A percentile compares a stretch with the other conserved stretches of the same genome.
Evolutionary conservation across 768 basidiomycete genomes (phyloP).

Genomic region (Rickenella mellea): DNA sequence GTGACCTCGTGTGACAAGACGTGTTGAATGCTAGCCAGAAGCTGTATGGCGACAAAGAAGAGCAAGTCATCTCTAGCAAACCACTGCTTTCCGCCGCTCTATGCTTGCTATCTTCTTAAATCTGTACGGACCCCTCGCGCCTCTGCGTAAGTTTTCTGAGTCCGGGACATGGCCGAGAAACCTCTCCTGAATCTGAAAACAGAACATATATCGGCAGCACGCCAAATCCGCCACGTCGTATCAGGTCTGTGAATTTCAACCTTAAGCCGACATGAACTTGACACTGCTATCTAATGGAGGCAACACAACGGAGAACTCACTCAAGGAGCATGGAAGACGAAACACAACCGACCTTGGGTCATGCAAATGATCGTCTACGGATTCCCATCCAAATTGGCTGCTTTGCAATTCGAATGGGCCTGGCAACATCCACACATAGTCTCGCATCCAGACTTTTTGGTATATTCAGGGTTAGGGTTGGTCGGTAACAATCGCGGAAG

Average conservation of each 20-base stretch:
- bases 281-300: conserved; percentile 20
- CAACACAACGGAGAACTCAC: conserved; percentile 77
- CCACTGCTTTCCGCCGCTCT: conserved; percentile 56
- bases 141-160: conserved; percentile 24
- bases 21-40: not conserved
- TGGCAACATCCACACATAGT: conserved; percentile 81
- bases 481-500: no score
- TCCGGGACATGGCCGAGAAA: not conserved
- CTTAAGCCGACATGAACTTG: not conserved
- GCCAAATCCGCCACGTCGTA: conserved; percentile 53
- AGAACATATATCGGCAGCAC: conserved; percentile 73
- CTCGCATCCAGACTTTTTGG: no score
- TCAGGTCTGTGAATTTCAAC: conserved; percentile 30
- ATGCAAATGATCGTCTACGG: conserved; percentile 85
- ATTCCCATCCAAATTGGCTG: conserved; percentile 70
- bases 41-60: not conserved
- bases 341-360: conserved; percentile 55
- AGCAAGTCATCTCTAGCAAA: conserved; percentile 17
- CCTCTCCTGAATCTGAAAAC: not conserved
- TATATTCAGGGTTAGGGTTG: no score
- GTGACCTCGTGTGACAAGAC: not conserved
- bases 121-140: conserved; percentile 47
- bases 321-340: conserved; percentile 63
- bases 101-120: conserved; percentile 77
- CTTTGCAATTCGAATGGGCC: conserved; percentile 76